Evolutionary conservation across 176 grass and related monocot genomes (phyloP).

Genomic region (Ananas comosus): DNA sequence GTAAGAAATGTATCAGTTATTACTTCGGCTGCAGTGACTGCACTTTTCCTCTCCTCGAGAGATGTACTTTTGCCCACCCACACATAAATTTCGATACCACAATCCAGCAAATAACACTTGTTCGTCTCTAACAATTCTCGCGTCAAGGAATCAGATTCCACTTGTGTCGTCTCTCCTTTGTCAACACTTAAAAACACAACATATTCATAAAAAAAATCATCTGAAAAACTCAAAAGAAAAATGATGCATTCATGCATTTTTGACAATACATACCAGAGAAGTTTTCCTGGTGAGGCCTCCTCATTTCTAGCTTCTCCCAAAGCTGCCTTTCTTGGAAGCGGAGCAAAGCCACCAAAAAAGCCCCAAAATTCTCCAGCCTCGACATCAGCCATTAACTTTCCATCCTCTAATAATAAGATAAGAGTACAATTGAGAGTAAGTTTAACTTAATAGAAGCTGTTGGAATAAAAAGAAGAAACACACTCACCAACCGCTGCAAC

Average conservation of each 20-base stretch:
- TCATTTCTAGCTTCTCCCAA: background rate
- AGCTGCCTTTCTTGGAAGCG: slow-evolving; percentile 10
- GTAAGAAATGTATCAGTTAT: slow-evolving; percentile 10
- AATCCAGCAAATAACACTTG: slow-evolving; percentile 76
- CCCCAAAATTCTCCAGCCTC: slow-evolving; percentile 29
- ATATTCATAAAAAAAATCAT: background rate
- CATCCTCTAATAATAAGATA: slow-evolving; percentile 1
- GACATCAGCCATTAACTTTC: slow-evolving; percentile 17
- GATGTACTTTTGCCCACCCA: slow-evolving; percentile 78
- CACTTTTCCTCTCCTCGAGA: slow-evolving; percentile 57
- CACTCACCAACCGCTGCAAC: background rate
- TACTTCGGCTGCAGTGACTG: slow-evolving; percentile 59
- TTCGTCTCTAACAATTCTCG: slow-evolving; percentile 55
- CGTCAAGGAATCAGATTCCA: slow-evolving; percentile 45
- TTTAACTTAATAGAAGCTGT: background rate
- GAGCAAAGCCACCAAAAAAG: slow-evolving; percentile 29
- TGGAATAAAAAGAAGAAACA: background rate
- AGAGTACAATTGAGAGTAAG: background rate
- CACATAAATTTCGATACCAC: slow-evolving; percentile 54
- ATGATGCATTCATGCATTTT: slow-evolving; percentile 6
- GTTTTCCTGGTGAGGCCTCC: slow-evolving; percentile 6
- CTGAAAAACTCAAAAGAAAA: slow-evolving; percentile 16
- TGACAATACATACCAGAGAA: background rate
- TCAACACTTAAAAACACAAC: slow-evolving; percentile 44
- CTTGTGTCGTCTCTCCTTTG: slow-evolving; percentile 35